These are phyloP conservation scores for Pleurotus citrinopileatus DNA, from an alignment of 768 basidiomycete genomes.

Conservation along the genomic window DNA sequence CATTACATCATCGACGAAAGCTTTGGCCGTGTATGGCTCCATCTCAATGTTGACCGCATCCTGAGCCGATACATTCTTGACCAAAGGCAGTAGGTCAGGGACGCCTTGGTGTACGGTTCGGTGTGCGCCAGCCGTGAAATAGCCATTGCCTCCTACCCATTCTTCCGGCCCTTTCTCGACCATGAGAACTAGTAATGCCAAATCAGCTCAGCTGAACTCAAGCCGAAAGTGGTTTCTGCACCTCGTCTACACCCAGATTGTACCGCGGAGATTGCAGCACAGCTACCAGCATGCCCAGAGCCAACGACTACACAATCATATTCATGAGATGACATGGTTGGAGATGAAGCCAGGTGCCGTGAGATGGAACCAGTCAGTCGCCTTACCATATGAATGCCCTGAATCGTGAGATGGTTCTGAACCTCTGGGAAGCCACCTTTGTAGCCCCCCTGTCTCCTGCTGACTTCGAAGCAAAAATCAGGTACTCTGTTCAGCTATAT, in stretches of 20 bases:
- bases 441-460: no score
- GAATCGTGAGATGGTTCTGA: no score
- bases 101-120: conserved; percentile 63
- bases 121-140: conserved; percentile 69
- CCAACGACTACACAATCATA: conserved; percentile 64
- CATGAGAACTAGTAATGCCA: conserved; percentile 47
- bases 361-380: no score
- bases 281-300: conserved; percentile 66
- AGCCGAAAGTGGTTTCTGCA: conserved; percentile 16
- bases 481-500: no score
- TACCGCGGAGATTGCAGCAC: conserved; percentile 57
- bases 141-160: conserved; percentile 72
- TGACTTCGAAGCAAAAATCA: no score
- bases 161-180: conserved; percentile 62
- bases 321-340: conserved; percentile 5
- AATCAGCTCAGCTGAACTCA: not conserved
- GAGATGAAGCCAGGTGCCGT: no score
- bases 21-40: conserved; percentile 50
- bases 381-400: no score
- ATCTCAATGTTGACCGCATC: conserved; percentile 50
- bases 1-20: conserved; percentile 59
- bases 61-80: conserved; percentile 43
- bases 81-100: conserved; percentile 54
- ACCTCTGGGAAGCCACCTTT: no score
- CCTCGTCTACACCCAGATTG: conserved; percentile 57